phyloP scores from a whole-genome alignment of 163 green algal species.

The Scenedesmus sp. region DNA sequence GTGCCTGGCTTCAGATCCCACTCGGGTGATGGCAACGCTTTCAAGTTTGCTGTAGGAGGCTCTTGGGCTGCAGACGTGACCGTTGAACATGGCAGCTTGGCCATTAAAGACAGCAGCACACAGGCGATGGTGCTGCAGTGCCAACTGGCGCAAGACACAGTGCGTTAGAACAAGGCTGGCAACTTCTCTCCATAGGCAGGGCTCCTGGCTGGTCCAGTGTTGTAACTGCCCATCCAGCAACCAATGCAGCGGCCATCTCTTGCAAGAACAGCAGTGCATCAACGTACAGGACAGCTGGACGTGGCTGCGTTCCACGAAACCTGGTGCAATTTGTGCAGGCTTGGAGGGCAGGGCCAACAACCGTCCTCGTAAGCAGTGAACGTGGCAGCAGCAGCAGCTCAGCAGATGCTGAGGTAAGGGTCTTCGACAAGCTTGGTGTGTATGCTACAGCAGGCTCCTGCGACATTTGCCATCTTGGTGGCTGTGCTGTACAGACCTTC shows the following conservation, averaged over 20 bases:
- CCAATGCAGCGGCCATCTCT: too few relatives aligned
- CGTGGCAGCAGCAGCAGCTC: background rate
- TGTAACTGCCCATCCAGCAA: too few relatives aligned
- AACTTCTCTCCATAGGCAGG: too few relatives aligned
- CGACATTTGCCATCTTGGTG: background rate
- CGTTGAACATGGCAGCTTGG: background rate
- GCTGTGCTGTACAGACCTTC: too few relatives aligned
- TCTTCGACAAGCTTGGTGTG: too few relatives aligned
- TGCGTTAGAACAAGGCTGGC: background rate
- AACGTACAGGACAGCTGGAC: too few relatives aligned
- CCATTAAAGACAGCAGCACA: background rate
- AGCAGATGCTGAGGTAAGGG: background rate
- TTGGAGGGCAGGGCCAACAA: background rate
- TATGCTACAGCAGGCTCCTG: too few relatives aligned
- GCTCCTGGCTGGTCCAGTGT: too few relatives aligned
- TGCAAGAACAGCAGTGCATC: background rate
- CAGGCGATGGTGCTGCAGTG: conserved; percentile 12
- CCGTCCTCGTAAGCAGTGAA: background rate
- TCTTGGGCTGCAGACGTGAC: background rate
- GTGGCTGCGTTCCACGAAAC: background rate
- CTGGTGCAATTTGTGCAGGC: background rate
- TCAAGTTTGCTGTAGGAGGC: background rate
- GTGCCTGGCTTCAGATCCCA: background rate
- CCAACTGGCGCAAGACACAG: background rate
- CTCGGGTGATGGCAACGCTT: background rate